Percentiles rank a stretch among this genome's conserved stretches.
phyloP scores from a whole-genome alignment of 257 asterid species.

The Ophiorrhiza pumila region DNA sequence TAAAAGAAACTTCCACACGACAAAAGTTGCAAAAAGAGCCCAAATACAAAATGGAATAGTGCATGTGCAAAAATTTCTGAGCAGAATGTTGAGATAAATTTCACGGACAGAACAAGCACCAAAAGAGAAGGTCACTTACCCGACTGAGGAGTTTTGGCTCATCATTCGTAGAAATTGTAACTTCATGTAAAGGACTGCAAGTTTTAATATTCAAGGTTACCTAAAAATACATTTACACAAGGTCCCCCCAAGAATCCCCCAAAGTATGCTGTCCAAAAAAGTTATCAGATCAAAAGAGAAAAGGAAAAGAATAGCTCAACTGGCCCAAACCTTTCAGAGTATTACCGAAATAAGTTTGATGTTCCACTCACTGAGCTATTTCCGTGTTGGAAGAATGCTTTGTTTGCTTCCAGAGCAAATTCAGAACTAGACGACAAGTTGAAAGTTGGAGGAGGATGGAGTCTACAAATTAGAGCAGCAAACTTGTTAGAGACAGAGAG shows the following conservation, averaged over 20 bases:
- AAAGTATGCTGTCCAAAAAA: not conserved
- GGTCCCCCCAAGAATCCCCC: conserved; percentile 5
- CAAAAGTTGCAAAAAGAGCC: not conserved
- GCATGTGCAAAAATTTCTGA: not conserved
- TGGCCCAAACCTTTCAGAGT: conserved; percentile 63
- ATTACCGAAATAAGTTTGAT: conserved; percentile 56
- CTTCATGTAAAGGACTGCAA: conserved; percentile 68
- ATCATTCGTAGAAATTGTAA: conserved; percentile 80
- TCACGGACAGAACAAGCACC: not conserved
- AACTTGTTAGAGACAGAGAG: conserved; percentile 1
- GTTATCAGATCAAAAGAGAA: conserved; percentile 12
- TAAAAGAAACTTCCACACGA: not conserved
- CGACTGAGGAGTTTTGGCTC: conserved; percentile 82
- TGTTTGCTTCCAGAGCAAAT: conserved; percentile 39
- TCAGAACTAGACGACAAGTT: conserved; percentile 43
- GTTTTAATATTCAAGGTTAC: conserved; percentile 2
- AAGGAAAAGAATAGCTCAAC: conserved; percentile 31
- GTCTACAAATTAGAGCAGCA: conserved; percentile 34
- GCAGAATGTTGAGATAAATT: not conserved
- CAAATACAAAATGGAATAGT: not conserved
- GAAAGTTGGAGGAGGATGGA: conserved; percentile 70
- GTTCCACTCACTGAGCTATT: conserved; percentile 53
- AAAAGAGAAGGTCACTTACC: conserved; percentile 33
- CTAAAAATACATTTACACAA: conserved; percentile 5
- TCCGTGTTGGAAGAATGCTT: conserved; percentile 37